Percentiles rank a stretch among this genome's conserved stretches.
phyloP scores from a whole-genome alignment of 768 basidiomycete species.

The Tylopilus cervinicoccineus region DNA sequence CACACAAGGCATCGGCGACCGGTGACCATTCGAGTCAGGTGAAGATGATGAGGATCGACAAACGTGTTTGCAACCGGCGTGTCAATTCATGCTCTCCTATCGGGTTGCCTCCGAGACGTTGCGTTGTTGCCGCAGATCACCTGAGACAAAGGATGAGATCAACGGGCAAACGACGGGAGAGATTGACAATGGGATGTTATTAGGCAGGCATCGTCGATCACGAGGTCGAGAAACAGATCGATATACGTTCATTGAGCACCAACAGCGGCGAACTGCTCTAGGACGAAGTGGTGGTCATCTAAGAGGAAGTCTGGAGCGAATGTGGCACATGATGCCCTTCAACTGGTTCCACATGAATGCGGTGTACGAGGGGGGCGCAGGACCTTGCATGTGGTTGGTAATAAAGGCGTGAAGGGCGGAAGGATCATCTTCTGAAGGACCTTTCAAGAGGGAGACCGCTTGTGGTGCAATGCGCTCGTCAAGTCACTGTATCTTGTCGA shows the following conservation, averaged over 20 bases:
- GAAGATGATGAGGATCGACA: too few species aligned
- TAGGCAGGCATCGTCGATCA: conserved; percentile 95
- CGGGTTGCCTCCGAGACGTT: conserved; percentile 69
- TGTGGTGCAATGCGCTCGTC: conserved; percentile 43
- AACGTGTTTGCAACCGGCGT: background rate
- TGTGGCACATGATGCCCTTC: conserved; percentile 64
- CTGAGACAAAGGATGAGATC: conserved; percentile 38
- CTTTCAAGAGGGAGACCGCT: conserved; percentile 53
- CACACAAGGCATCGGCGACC: too few species aligned
- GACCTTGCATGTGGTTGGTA: conserved; percentile 39
- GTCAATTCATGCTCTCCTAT: conserved; percentile 7
- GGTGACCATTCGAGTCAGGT: background rate
- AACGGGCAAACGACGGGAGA: background rate
- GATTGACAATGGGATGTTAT: conserved; percentile 69
- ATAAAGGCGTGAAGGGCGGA: conserved; percentile 42
- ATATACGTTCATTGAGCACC: conserved; percentile 66
- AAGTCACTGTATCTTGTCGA: conserved; percentile 65
- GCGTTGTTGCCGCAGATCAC: conserved; percentile 97
- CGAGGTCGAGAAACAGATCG: conserved; percentile 97
- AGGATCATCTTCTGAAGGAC: conserved; percentile 58
- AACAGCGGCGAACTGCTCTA: conserved; percentile 71
- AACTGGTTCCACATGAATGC: conserved; percentile 62
- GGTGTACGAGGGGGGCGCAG: conserved; percentile 35
- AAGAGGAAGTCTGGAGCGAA: conserved; percentile 47
- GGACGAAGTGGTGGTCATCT: conserved; percentile 71